phyloP scores from a whole-genome alignment of 228 moss, liverwort and hornwort species.

The Sphagnum magellanicum region DNA sequence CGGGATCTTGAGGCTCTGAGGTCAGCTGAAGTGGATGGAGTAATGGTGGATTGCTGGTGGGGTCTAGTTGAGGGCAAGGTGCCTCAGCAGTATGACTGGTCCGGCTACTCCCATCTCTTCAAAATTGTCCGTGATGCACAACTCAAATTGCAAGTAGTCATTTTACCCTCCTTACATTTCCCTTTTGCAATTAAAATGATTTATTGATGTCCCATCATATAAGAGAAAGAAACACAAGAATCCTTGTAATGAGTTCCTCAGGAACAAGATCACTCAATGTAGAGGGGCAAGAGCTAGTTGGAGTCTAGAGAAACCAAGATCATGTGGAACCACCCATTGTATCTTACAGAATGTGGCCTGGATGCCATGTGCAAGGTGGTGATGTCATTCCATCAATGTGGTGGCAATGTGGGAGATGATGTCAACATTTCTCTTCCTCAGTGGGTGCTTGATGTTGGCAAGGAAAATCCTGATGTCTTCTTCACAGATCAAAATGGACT shows the following conservation, averaged over 20 bases:
- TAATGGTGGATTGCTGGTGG: constrained; percentile 99
- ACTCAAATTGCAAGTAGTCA: constrained; percentile 72
- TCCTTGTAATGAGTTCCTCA: too few relatives aligned
- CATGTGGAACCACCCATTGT: not conserved
- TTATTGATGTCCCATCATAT: too few relatives aligned
- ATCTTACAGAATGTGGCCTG: not conserved
- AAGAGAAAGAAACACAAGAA: too few relatives aligned
- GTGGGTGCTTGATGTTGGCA: constrained; percentile 80
- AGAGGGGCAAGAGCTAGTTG: too few relatives aligned
- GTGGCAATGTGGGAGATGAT: constrained; percentile 97
- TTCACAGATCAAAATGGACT: constrained; percentile 73
- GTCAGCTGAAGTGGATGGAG: constrained; percentile 75
- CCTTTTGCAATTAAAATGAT: not conserved
- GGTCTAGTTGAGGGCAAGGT: constrained; percentile 76
- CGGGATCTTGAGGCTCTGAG: constrained; percentile 54
- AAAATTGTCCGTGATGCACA: constrained; percentile 65
- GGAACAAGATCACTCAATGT: too few relatives aligned
- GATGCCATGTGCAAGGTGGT: constrained; percentile 48
- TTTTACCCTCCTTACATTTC: not conserved
- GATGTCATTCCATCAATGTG: constrained; percentile 97
- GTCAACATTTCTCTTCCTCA: constrained; percentile 70
- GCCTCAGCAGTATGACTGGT: constrained; percentile 77
- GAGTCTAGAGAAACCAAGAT: too few relatives aligned
- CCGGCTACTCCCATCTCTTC: constrained; percentile 78
- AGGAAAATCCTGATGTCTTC: constrained; percentile 88